Evolutionary conservation across 2,329 filamentous ascomycete species (phyloP).

Genomic region (Zalaria obscura): DNA sequence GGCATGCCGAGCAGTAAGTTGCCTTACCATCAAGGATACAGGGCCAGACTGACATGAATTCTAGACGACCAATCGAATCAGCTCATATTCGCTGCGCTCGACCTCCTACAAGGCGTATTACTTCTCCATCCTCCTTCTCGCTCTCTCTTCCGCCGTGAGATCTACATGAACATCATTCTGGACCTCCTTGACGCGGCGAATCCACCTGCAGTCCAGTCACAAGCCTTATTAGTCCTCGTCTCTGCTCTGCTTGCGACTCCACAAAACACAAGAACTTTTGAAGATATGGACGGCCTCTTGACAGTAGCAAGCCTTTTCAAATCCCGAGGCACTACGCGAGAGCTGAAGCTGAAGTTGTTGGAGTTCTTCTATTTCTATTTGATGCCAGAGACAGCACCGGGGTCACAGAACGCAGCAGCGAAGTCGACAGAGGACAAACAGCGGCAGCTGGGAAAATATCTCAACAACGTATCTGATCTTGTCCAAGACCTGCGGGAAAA

Average conservation of each 20-base stretch:
- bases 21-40: neutral
- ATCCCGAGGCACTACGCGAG: conserved; percentile 66
- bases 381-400: conserved; percentile 65
- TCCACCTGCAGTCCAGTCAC: conserved; percentile 80
- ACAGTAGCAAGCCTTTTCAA: conserved; percentile 91
- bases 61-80: conserved; percentile 72
- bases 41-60: neutral
- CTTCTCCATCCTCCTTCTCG: conserved; percentile 85
- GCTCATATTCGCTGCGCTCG: conserved; percentile 74
- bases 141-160: conserved; percentile 71
- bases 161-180: conserved; percentile 93
- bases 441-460: conserved; percentile 57
- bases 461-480: conserved; percentile 72
- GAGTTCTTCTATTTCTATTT: conserved; percentile 98
- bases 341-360: conserved; percentile 89
- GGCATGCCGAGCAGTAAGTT: conserved; percentile 54
- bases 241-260: conserved; percentile 77
- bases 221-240: conserved; percentile 79
- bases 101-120: conserved; percentile 76
- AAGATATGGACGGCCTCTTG: conserved; percentile 78
- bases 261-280: conserved; percentile 80
- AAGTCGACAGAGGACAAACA: conserved; percentile 72
- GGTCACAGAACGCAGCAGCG: conserved; percentile 19
- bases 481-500: conserved; percentile 67
- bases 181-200: conserved; percentile 85